Percentiles rank a stretch among this genome's conserved stretches.
phyloP scores from a whole-genome alignment of 331 rosid genomes.

The Malus hybrid region DNA sequence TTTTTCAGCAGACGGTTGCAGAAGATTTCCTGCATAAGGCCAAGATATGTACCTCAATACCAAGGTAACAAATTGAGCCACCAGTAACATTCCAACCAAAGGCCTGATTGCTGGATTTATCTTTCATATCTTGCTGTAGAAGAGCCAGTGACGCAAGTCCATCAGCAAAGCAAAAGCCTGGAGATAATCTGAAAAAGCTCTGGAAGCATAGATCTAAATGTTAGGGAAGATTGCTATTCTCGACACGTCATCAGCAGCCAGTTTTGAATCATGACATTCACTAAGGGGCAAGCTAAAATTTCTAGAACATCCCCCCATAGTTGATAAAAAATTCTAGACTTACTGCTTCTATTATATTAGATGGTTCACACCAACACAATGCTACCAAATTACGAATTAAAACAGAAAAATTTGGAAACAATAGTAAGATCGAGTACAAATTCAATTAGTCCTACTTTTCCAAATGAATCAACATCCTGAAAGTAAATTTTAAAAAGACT shows the following conservation, averaged over 20 bases:
- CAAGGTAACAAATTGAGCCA: constrained; percentile 91
- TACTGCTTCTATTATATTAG: background rate
- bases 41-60: constrained; percentile 54
- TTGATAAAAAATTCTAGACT: background rate
- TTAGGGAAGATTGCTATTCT: constrained; percentile 10
- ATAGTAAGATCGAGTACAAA: background rate
- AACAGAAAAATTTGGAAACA: background rate
- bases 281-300: background rate
- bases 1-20: background rate
- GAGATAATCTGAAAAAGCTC: constrained; percentile 87
- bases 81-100: constrained; percentile 94
- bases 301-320: background rate
- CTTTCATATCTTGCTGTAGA: constrained; percentile 91
- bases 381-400: background rate
- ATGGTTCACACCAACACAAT: background rate
- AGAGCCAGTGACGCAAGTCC: constrained; percentile 96
- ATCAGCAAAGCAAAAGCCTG: constrained; percentile 97
- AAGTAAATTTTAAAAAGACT: background rate
- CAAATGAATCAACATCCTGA: background rate
- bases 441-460: background rate
- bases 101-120: constrained; percentile 68
- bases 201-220: constrained; percentile 32
- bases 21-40: background rate
- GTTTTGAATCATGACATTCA: background rate
- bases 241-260: background rate